phyloP scores from a whole-genome alignment of 2,329 filamentous ascomycete genomes.

The Truncatella angustata region DNA sequence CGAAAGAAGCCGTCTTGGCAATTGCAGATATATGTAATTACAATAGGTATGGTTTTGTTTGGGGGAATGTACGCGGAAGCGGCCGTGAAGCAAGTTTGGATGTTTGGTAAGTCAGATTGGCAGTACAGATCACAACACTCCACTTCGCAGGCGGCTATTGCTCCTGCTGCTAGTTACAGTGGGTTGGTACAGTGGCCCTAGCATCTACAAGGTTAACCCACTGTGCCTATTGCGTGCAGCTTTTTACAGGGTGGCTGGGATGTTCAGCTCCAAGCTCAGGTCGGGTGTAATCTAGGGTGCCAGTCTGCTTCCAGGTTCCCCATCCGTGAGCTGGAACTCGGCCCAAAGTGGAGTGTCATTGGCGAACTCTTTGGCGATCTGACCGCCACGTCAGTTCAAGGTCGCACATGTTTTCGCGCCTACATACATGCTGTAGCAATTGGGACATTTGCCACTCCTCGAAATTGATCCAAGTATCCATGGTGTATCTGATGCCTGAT shows the following conservation, averaged over 20 bases:
- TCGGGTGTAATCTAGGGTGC: too few species aligned
- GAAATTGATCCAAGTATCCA: too few species aligned
- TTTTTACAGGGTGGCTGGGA: constrained; percentile 6
- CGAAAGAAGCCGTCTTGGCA: background rate
- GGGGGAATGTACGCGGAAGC: background rate
- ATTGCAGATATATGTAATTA: background rate
- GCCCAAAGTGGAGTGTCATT: constrained; percentile 5
- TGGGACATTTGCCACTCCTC: background rate
- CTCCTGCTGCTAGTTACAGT: background rate
- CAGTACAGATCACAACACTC: too few species aligned
- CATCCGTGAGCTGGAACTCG: constrained; percentile 1
- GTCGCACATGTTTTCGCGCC: background rate
- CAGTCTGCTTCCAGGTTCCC: too few species aligned
- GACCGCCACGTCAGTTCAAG: constrained; percentile 9
- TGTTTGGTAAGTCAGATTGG: background rate
- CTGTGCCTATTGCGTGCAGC: background rate
- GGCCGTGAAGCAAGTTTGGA: constrained; percentile 1
- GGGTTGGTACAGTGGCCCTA: background rate
- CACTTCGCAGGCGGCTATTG: background rate
- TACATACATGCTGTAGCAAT: background rate
- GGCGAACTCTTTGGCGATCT: constrained; percentile 1
- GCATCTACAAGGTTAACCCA: background rate
- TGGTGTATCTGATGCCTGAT: too few species aligned
- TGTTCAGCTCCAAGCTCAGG: constrained; percentile 6
- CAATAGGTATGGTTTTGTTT: constrained; percentile 8